Conservation (phyloP, 441 rosid genomes). For the Adansonia rubrostipa region DNA sequence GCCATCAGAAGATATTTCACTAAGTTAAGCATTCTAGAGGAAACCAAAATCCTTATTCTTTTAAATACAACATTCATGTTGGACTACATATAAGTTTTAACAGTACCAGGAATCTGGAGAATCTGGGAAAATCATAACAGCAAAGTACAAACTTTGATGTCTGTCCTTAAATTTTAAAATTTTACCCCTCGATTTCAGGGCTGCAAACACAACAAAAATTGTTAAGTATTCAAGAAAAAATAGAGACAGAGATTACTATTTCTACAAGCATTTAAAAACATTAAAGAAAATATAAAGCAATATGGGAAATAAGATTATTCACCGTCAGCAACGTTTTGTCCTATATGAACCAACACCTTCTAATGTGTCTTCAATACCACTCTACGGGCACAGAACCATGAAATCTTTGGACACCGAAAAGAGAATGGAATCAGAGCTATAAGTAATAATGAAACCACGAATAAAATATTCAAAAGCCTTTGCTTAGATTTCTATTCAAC, state of each 20-base stretch:
- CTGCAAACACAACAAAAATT: not conserved
- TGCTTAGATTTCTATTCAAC: not conserved
- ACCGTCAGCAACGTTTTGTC: not conserved
- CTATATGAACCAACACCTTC: not conserved
- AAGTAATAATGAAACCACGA: not conserved
- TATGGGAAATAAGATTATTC: not conserved
- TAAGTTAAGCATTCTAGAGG: not conserved
- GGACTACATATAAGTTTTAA: conserved; percentile 11
- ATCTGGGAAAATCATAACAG: not conserved
- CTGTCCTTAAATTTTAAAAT: not conserved
- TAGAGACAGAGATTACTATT: not conserved
- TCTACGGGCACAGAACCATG: not conserved
- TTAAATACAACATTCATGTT: not conserved
- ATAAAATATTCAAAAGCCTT: not conserved
- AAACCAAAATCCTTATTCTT: not conserved
- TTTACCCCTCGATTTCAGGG: not conserved
- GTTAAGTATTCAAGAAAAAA: not conserved
- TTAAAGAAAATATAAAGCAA: conserved; percentile 1
- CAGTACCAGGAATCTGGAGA: conserved; percentile 1
- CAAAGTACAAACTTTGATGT: not conserved
- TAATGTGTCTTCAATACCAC: not conserved
- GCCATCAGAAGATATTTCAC: conserved; percentile 7
- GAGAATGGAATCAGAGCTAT: not conserved
- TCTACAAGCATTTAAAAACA: conserved; percentile 14
- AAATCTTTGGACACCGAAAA: not conserved